phyloP scores from a whole-genome alignment of 2,329 filamentous ascomycete genomes.

The Elsinoe necatrix region DNA sequence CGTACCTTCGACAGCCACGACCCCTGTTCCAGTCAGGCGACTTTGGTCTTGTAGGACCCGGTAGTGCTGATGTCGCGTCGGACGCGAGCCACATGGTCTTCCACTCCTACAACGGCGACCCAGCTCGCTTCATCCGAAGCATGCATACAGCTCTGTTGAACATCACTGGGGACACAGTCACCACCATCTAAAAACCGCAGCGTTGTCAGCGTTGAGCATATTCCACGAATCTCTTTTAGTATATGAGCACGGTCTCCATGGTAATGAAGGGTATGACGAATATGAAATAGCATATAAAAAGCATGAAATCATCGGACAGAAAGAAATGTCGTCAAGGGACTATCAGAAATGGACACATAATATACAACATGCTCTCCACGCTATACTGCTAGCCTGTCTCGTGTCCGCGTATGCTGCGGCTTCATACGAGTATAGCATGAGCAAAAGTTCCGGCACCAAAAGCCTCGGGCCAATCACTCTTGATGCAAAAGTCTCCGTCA shows the following conservation, averaged over 20 bases:
- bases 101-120: slow-evolving; percentile 24
- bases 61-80: slow-evolving; percentile 26
- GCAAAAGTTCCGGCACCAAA: neutral
- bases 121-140: slow-evolving; percentile 15
- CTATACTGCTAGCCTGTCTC: neutral
- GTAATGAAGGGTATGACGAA: slow-evolving; percentile 3
- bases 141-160: slow-evolving; percentile 18
- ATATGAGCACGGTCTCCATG: neutral
- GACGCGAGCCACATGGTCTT: slow-evolving; percentile 28
- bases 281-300: neutral
- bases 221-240: neutral
- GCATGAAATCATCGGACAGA: neutral
- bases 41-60: slow-evolving; percentile 26
- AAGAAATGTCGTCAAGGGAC: neutral
- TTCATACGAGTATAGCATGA: neutral
- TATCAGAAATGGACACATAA: neutral
- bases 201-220: neutral
- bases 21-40: slow-evolving; percentile 24
- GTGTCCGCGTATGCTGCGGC: slow-evolving; percentile 3
- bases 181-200: neutral
- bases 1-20: slow-evolving; percentile 21
- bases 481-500: neutral
- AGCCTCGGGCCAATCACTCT: slow-evolving; percentile 1
- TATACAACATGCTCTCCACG: neutral
- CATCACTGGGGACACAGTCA: slow-evolving; percentile 5